phyloP scores from a whole-genome alignment of 1,284 basidiomycete species.

The Ustilago hordei region DNA sequence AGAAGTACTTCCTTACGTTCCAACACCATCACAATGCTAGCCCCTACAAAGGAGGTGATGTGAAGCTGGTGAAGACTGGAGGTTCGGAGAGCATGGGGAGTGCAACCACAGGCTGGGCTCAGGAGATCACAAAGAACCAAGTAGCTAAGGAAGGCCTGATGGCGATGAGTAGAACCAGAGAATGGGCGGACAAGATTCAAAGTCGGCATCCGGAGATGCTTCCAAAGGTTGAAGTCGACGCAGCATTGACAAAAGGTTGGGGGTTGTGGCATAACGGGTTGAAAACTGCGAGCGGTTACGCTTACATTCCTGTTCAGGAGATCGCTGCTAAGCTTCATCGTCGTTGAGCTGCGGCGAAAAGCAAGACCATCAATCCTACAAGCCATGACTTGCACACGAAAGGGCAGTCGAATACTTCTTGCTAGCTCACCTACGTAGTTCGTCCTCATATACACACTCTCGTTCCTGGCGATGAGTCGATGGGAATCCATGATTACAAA shows the following conservation, averaged over 20 bases:
- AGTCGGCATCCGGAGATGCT: background rate
- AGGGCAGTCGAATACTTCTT: background rate
- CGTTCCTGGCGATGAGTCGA: no score
- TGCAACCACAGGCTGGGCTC: background rate
- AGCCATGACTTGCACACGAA: background rate
- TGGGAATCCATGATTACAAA: no score
- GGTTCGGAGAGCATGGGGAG: background rate
- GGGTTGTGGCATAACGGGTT: background rate
- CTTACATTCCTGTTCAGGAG: background rate
- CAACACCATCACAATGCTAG: background rate
- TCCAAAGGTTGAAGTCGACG: background rate
- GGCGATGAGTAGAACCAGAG: background rate
- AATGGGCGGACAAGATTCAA: background rate
- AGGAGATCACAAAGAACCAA: background rate
- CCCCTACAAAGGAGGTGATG: background rate
- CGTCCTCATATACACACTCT: background rate
- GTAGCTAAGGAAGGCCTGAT: background rate
- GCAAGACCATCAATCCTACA: background rate
- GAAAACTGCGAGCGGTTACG: background rate
- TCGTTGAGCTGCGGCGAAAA: background rate
- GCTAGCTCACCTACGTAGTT: background rate
- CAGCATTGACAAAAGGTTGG: background rate
- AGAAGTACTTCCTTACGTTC: background rate
- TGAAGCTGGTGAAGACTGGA: background rate
- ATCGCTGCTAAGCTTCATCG: slow-evolving; percentile 19